These are phyloP conservation scores for Fusarium sp. DNA, from an alignment of 2,329 filamentous ascomycete genomes.

Conservation along the genomic window DNA sequence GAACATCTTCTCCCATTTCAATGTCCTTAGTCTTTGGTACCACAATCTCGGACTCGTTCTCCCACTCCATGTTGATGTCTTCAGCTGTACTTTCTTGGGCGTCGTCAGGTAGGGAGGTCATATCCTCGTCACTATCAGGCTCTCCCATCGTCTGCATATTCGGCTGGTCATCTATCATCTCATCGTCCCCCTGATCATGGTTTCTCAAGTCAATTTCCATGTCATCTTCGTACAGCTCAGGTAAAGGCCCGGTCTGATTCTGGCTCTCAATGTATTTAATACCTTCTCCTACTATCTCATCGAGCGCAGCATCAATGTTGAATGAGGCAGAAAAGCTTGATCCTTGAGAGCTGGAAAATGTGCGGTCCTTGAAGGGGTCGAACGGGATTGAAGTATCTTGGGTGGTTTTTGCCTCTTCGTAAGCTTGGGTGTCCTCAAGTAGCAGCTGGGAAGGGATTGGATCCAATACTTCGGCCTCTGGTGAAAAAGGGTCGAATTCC, in stretches of 20 bases:
- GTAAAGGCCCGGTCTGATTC: background rate
- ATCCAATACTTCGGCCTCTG: background rate
- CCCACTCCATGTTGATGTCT: background rate
- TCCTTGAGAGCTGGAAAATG: background rate
- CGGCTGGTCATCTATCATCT: background rate
- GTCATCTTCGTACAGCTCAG: background rate
- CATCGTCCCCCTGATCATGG: background rate
- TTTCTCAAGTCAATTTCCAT: background rate
- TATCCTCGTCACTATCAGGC: constrained; percentile 2
- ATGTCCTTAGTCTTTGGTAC: background rate
- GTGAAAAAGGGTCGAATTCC: background rate
- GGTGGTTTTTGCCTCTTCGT: background rate
- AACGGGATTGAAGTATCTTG: background rate
- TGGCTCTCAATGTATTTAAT: background rate
- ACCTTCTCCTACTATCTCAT: background rate
- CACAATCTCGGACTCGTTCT: background rate
- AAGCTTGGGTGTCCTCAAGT: background rate
- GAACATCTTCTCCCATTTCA: constrained; percentile 7
- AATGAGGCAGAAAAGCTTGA: background rate
- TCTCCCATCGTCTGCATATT: background rate
- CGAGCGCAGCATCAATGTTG: background rate
- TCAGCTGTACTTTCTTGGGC: background rate
- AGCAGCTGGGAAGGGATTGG: background rate
- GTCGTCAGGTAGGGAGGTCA: background rate
- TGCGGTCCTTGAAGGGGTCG: background rate